Evolutionary conservation across 345 rosid species (phyloP), one percentile per base, ranked within the genome.

Genomic region (Physaria fendleri): DNA sequence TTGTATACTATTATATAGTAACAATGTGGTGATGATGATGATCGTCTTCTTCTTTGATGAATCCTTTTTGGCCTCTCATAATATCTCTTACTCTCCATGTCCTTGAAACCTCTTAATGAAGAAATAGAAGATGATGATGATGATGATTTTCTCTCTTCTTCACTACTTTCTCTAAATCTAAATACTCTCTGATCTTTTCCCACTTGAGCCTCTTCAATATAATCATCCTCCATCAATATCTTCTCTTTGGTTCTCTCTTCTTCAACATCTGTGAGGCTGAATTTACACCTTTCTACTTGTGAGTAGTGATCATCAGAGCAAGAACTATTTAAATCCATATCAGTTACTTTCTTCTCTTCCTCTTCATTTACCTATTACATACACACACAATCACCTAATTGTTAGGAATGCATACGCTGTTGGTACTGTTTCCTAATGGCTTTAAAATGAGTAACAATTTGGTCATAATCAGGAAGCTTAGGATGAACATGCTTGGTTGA

Each of bases 391-490:
- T 29, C 3, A 29, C 11, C 3, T 25, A 56, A 23, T 38, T 13
- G 11, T 59, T 33, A 59, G 41, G 38, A 59, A 50, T 33, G 13
- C 59, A 67, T 41, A 18, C 32, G 20, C 1, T 59, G 53, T 10
- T 67, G n/a, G n/a, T n/a, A n/a, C n/a, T n/a, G 72, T 50, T 24
- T 30, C 17, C 30, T 67, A 49, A 67, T 55, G 22, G 48, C 48
- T 68, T 27, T 51, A 59, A 91, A 88, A 30, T 81, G 81, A 4
- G 90, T 85, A 25, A 82, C 68, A 35, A 91, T 73, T 33, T 84
- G 90, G 45, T 91, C 96, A n/a, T 80, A 91, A 51, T 88, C 86
- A 12, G 96, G 96, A 71, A 91, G 67, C 73, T 81, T 91, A n/a
- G 96, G 98, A 52, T 91, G 96, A 33, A 91, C 90, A 62, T 33